Percentiles rank a stretch among this genome's conserved stretches.
Evolutionary conservation across 768 basidiomycete species (phyloP).

Genomic region (Amanita phalloides): DNA sequence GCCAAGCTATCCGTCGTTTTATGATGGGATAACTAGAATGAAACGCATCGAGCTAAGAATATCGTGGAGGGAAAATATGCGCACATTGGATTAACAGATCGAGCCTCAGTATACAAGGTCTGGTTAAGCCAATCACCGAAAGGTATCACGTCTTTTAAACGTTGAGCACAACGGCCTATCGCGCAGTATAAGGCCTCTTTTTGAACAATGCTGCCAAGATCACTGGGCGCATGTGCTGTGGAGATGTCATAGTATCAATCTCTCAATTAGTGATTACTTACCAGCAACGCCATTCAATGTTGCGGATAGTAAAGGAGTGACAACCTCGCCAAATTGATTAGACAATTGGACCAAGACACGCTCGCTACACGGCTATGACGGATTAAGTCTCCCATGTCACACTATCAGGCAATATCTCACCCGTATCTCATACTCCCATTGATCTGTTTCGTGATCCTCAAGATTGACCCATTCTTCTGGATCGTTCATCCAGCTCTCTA

Average conservation of each 20-base stretch:
- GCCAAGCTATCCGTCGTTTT: constrained; percentile 92
- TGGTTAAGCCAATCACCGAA: constrained; percentile 63
- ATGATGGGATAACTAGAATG: constrained; percentile 71
- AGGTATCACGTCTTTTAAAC: constrained; percentile 50
- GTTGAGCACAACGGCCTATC: constrained; percentile 68
- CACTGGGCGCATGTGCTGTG: constrained; percentile 34
- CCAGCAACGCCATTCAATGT: constrained; percentile 55
- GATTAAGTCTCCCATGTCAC: not conserved
- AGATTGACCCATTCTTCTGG: constrained; percentile 93
- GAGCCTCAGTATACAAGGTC: constrained; percentile 49
- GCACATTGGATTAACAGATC: constrained; percentile 48
- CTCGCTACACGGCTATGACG: constrained; percentile 77
- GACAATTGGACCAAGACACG: constrained; percentile 79
- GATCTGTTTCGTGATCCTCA: constrained; percentile 83
- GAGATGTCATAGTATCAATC: constrained; percentile 3
- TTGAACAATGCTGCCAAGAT: constrained; percentile 53
- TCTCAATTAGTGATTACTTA: constrained; percentile 19
- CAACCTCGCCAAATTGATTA: constrained; percentile 56
- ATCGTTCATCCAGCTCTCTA: constrained; percentile 76
- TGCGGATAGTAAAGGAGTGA: constrained; percentile 51
- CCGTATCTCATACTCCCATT: constrained; percentile 90
- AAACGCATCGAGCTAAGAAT: not conserved
- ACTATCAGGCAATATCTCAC: constrained; percentile 30
- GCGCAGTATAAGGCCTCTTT: constrained; percentile 88
- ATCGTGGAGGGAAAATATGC: constrained; percentile 9